phyloP scores from a whole-genome alignment of 352 stramenopile species.

The Phytophthora cactorum region DNA sequence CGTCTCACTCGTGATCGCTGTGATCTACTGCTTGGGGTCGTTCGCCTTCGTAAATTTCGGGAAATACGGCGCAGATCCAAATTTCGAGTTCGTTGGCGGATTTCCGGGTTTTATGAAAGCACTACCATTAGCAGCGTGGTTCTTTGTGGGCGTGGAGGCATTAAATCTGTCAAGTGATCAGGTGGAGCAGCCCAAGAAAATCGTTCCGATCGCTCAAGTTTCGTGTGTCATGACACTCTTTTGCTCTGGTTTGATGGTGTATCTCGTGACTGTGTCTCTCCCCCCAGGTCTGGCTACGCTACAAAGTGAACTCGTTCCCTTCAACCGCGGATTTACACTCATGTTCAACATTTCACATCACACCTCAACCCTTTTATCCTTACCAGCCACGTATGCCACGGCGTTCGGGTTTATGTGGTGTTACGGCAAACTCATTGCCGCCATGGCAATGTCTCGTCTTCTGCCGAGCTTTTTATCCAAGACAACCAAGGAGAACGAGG shows the following conservation, averaged over 20 bases:
- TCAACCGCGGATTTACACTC: slow-evolving; percentile 40
- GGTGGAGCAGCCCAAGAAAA: slow-evolving; percentile 45
- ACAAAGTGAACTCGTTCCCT: slow-evolving; percentile 29
- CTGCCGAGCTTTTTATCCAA: slow-evolving; percentile 38
- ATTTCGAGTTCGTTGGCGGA: slow-evolving; percentile 22
- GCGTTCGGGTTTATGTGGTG: slow-evolving; percentile 63
- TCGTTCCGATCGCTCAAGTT: slow-evolving; percentile 48
- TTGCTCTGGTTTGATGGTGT: slow-evolving; percentile 34
- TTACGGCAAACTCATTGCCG: slow-evolving; percentile 55
- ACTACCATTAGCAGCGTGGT: slow-evolving; percentile 44
- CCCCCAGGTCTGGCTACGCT: slow-evolving; percentile 35
- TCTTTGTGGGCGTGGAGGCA: slow-evolving; percentile 57
- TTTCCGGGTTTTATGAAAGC: slow-evolving; percentile 42
- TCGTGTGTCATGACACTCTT: slow-evolving; percentile 47
- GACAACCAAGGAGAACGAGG: slow-evolving; percentile 26
- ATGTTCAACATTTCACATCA: slow-evolving; percentile 33
- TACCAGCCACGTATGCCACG: slow-evolving; percentile 56
- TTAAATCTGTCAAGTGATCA: slow-evolving; percentile 40
- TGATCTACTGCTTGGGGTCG: slow-evolving; percentile 46
- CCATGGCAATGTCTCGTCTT: slow-evolving; percentile 54
- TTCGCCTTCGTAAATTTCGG: slow-evolving; percentile 33
- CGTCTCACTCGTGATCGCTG: slow-evolving; percentile 36
- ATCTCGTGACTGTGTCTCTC: slow-evolving; percentile 43
- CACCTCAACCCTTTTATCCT: slow-evolving; percentile 39
- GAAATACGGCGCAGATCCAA: slow-evolving; percentile 13